phyloP scores from a whole-genome alignment of 2,329 filamentous ascomycete species.

The Helicocarpus griseus region DNA sequence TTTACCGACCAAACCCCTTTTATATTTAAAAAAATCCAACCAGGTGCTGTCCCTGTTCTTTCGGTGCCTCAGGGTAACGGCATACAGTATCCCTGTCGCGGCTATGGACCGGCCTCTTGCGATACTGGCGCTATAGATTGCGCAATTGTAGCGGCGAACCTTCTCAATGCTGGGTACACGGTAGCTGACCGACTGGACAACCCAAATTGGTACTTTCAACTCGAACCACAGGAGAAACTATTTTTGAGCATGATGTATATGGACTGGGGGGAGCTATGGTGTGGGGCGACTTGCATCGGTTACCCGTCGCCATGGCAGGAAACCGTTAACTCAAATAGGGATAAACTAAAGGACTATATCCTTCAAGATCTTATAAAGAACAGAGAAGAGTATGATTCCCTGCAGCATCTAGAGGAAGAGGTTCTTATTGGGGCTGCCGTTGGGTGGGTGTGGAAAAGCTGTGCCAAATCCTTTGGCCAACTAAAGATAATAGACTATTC shows the following conservation, averaged over 20 bases:
- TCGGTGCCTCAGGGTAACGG: conserved; percentile 17
- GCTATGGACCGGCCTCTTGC: conserved; percentile 22
- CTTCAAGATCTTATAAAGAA: conserved; percentile 6
- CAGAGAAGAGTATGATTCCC: too few relatives aligned
- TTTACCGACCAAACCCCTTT: neutral
- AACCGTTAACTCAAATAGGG: neutral
- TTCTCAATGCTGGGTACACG: conserved; percentile 29
- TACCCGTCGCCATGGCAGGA: neutral
- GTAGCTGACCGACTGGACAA: conserved; percentile 18
- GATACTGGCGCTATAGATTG: conserved; percentile 23
- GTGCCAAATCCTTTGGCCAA: conserved; percentile 19
- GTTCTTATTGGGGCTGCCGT: conserved; percentile 11
- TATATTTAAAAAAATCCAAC: neutral
- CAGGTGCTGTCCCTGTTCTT: conserved; percentile 5
- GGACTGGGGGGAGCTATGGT: conserved; percentile 29
- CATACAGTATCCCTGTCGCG: conserved; percentile 17
- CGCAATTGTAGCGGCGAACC: conserved; percentile 24
- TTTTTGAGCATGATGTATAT: conserved; percentile 21
- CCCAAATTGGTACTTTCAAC: conserved; percentile 9
- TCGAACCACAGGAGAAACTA: conserved; percentile 15
- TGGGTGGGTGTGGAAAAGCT: conserved; percentile 17
- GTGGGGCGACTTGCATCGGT: too few relatives aligned
- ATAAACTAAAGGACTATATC: neutral
- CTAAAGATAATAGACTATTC: conserved; percentile 17
- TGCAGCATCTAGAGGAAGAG: too few relatives aligned